Evolutionary conservation across 169 alveolate genomes (phyloP), one percentile per base, ranked within the genome.

Genomic region (Cryptosporidium muris): DNA sequence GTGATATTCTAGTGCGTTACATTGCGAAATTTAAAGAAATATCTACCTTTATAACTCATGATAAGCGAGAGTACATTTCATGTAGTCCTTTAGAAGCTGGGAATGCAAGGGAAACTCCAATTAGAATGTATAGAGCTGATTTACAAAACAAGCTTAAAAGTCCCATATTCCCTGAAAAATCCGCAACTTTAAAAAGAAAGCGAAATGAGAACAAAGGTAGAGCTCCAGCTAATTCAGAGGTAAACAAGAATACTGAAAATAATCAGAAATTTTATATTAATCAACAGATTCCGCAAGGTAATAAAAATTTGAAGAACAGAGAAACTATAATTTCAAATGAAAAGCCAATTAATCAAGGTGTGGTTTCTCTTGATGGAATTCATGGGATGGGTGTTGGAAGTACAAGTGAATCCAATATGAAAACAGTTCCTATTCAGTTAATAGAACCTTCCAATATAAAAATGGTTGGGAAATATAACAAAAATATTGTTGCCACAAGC

Each of bases 61-160:
- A 16, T 34, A 63, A 74, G 16, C 36, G 85, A 34, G 12, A 47
- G 54, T 74, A 74, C 45, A 60, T 47, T 52, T 74, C 85, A 3
- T 74, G 85, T 36, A 74, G 85, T 40, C 85, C 85, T 56, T 68
- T 74, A 43, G 85, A 74, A 36, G 74, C 85, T 42, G 60, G 49
- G 12, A 74, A 74, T 74, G 85, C 85, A 11, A 74, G 85, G 48
- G 85, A 40, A 3, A 45, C 12, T 42, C 85, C 85, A 11, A 74
- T 74, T 58, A 47, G 67, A 48, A 38, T 48, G 60, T 74, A 54
- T 14, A 74, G 42, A 16, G 74, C 85, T 34, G 85, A 74, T 36
- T 58, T 74, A 12, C 51, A 58, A 9, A 49, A 11, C 2, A 38
- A 56, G 43, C 85, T 74, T 45, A 66, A 74, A 53, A 58, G n/a